These are phyloP conservation scores for Metarhizium guizhouense DNA, from an alignment of 2,329 filamentous ascomycete genomes.

Conservation along the genomic window DNA sequence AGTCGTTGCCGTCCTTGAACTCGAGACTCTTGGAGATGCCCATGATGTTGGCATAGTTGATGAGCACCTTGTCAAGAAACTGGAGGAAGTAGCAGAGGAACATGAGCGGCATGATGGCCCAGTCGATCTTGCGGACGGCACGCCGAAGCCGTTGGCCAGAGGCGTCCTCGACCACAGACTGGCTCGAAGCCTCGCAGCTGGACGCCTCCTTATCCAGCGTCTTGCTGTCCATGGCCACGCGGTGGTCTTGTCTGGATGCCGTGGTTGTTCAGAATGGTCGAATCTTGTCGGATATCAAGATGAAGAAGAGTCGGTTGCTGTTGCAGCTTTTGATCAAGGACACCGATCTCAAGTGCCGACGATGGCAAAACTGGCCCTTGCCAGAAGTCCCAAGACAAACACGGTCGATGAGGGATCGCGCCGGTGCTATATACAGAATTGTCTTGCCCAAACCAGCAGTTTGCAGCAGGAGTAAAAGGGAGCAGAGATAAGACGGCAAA, in stretches of 20 bases:
- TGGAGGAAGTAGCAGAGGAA: slow-evolving; percentile 17
- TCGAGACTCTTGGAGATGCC: slow-evolving; percentile 11
- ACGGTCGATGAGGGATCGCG: too few species aligned
- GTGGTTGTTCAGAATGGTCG: too few species aligned
- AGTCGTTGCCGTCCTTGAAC: slow-evolving; percentile 1
- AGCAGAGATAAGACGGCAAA: too few species aligned
- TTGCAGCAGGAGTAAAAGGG: too few species aligned
- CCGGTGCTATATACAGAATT: too few species aligned
- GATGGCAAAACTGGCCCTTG: too few species aligned
- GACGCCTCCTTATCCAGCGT: not conserved
- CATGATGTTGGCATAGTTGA: slow-evolving; percentile 22
- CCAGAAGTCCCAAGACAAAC: too few species aligned
- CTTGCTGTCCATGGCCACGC: not conserved
- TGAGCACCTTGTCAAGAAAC: slow-evolving; percentile 19
- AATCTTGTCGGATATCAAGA: too few species aligned
- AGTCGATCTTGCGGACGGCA: slow-evolving; percentile 17
- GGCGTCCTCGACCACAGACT: not conserved
- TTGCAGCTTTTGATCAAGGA: too few species aligned
- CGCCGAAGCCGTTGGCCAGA: slow-evolving; percentile 1
- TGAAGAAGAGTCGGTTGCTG: too few species aligned
- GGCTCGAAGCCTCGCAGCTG: not conserved
- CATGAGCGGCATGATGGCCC: slow-evolving; percentile 17
- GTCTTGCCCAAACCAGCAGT: too few species aligned
- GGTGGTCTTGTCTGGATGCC: not conserved
- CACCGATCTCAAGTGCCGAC: too few species aligned